Percentiles rank a stretch among this genome's conserved stretches.
Conservation (phyloP, 2,329 filamentous ascomycete genomes). For the Akanthomyces uredinophilus region DNA sequence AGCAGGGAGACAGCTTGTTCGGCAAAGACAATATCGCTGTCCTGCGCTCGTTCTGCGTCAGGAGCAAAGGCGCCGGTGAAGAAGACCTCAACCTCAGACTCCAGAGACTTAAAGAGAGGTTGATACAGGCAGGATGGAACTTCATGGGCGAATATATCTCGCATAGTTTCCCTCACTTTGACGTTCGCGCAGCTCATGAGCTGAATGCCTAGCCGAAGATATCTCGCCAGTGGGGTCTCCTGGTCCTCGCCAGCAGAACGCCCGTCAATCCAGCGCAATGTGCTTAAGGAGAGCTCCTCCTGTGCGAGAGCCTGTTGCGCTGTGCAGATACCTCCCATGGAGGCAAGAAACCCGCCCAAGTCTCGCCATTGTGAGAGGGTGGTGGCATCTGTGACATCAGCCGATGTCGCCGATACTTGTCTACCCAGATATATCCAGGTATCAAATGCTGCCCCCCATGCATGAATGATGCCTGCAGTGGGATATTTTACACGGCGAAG, state of each 20-base stretch:
- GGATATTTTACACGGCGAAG: slow-evolving; percentile 57
- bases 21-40: slow-evolving; percentile 60
- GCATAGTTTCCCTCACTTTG: slow-evolving; percentile 60
- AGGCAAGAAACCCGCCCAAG: slow-evolving; percentile 63
- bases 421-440: slow-evolving; percentile 60
- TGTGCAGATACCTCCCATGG: slow-evolving; percentile 60
- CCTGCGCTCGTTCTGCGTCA: slow-evolving; percentile 45
- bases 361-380: slow-evolving; percentile 62
- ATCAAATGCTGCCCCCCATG: slow-evolving; percentile 63
- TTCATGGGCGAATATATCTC: slow-evolving; percentile 62
- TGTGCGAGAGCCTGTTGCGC: slow-evolving; percentile 51
- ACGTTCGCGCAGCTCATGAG: slow-evolving; percentile 60
- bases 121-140: slow-evolving; percentile 57
- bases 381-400: slow-evolving; percentile 50
- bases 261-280: slow-evolving; percentile 61
- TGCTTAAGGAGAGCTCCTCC: slow-evolving; percentile 53
- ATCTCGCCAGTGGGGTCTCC: slow-evolving; percentile 55
- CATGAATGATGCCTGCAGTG: slow-evolving; percentile 60
- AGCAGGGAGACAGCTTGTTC: slow-evolving; percentile 62
- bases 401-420: slow-evolving; percentile 51
- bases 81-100: slow-evolving; percentile 58
- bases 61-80: slow-evolving; percentile 51
- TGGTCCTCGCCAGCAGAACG: slow-evolving; percentile 54
- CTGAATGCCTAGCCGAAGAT: slow-evolving; percentile 59
- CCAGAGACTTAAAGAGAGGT: slow-evolving; percentile 59